phyloP scores from a whole-genome alignment of 768 basidiomycete genomes.

The Phylloporus sp. region DNA sequence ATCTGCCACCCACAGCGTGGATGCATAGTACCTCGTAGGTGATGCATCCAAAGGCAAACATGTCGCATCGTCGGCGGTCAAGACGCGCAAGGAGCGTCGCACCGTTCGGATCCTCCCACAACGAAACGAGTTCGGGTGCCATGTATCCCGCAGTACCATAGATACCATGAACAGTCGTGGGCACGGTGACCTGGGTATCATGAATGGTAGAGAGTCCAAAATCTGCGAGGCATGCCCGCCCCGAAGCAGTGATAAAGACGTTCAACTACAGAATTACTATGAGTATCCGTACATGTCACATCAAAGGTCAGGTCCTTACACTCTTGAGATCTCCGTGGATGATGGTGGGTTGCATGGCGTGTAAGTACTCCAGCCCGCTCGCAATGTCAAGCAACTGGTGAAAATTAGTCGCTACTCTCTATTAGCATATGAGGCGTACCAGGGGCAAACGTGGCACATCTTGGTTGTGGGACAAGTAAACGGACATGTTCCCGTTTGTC shows the following conservation, averaged over 20 bases:
- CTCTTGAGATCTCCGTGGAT: constrained; percentile 43
- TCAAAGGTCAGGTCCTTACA: constrained; percentile 23
- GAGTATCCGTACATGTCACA: not conserved
- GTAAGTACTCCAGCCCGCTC: constrained; percentile 36
- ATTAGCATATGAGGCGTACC: constrained; percentile 20
- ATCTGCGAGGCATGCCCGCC: constrained; percentile 31
- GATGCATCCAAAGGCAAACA: constrained; percentile 34
- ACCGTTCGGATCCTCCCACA: constrained; percentile 4
- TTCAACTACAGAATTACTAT: constrained; percentile 20
- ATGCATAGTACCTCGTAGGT: constrained; percentile 29
- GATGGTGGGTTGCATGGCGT: constrained; percentile 37
- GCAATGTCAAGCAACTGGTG: constrained; percentile 37
- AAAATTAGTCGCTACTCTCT: constrained; percentile 2
- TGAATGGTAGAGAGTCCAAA: constrained; percentile 26
- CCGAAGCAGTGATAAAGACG: constrained; percentile 25
- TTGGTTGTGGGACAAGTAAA: constrained; percentile 28
- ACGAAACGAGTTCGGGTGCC: constrained; percentile 26
- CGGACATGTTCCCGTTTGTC: constrained; percentile 27
- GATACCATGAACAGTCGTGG: constrained; percentile 13
- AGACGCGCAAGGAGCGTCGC: constrained; percentile 11
- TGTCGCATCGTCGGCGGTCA: constrained; percentile 30
- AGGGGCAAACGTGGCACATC: constrained; percentile 28
- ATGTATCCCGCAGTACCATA: constrained; percentile 25
- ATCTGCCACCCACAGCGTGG: not conserved
- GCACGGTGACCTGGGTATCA: constrained; percentile 13